Percentiles rank a stretch among this genome's conserved stretches.
These are phyloP conservation scores for Hypericum androsaemum DNA, from an alignment of 345 rosid species.

Conservation along the genomic window DNA sequence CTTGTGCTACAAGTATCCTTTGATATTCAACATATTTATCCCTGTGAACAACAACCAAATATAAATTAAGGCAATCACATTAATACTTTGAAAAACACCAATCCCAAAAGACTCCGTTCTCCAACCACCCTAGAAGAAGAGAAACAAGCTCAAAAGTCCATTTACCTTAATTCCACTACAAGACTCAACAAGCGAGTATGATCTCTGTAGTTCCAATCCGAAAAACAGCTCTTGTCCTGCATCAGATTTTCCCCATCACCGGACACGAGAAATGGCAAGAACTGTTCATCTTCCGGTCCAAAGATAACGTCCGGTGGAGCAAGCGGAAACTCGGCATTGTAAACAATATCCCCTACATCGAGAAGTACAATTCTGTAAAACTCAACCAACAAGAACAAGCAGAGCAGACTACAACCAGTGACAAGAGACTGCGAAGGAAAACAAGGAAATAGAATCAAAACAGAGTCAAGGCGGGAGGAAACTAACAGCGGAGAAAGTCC, in stretches of 20 bases:
- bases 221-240: conserved; percentile 27
- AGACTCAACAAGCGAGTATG: conserved; percentile 48
- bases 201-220: conserved; percentile 67
- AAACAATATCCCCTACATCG: conserved; percentile 69
- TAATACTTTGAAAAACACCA: background rate
- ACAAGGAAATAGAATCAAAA: background rate
- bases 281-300: conserved; percentile 69
- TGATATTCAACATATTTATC: conserved; percentile 55
- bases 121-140: background rate
- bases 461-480: background rate
- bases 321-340: conserved; percentile 64
- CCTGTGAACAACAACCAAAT: conserved; percentile 27
- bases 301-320: conserved; percentile 78
- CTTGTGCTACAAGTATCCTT: conserved; percentile 51
- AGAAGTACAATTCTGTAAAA: background rate
- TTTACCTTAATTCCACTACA: conserved; percentile 79
- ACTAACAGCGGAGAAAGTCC: conserved; percentile 71
- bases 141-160: conserved; percentile 2
- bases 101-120: too few relatives aligned
- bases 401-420: too few relatives aligned
- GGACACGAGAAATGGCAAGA: conserved; percentile 38
- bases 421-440: too few relatives aligned
- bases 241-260: conserved; percentile 27
- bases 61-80: too few relatives aligned
- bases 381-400: background rate